Percentiles rank a stretch among this genome's conserved stretches.
Conservation (phyloP, 345 rosid species). For the Luvunga scandens region DNA sequence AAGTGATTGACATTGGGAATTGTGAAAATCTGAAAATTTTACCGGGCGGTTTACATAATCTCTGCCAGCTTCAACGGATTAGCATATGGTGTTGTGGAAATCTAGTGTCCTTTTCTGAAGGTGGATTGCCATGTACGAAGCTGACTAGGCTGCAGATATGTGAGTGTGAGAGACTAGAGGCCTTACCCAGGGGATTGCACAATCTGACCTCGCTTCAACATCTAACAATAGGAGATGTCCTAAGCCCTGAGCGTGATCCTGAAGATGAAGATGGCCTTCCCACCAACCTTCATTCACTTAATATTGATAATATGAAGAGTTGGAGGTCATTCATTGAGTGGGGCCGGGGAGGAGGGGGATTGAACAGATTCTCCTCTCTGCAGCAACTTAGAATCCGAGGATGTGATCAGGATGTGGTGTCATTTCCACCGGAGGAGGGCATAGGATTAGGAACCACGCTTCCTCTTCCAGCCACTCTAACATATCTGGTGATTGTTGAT, state of each 20-base stretch:
- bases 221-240: not conserved
- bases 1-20: not conserved
- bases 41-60: not conserved
- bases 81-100: not conserved
- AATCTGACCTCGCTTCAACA: conserved; percentile 5
- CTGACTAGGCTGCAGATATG: not conserved
- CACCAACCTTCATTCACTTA: not conserved
- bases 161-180: not conserved
- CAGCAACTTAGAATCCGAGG: not conserved
- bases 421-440: conserved; percentile 20
- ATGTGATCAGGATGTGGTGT: conserved; percentile 1
- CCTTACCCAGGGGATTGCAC: not conserved
- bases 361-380: conserved; percentile 19
- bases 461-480: conserved; percentile 19
- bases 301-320: not conserved
- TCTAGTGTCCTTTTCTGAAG: not conserved
- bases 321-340: conserved; percentile 11
- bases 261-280: conserved; percentile 4
- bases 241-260: conserved; percentile 2
- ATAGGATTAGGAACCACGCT: not conserved
- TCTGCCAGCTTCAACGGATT: not conserved
- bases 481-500: not conserved
- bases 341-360: conserved; percentile 27
- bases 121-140: not conserved
- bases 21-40: not conserved